phyloP scores from a whole-genome alignment of 2,329 filamentous ascomycete genomes.

The Myriangium duriaei region DNA sequence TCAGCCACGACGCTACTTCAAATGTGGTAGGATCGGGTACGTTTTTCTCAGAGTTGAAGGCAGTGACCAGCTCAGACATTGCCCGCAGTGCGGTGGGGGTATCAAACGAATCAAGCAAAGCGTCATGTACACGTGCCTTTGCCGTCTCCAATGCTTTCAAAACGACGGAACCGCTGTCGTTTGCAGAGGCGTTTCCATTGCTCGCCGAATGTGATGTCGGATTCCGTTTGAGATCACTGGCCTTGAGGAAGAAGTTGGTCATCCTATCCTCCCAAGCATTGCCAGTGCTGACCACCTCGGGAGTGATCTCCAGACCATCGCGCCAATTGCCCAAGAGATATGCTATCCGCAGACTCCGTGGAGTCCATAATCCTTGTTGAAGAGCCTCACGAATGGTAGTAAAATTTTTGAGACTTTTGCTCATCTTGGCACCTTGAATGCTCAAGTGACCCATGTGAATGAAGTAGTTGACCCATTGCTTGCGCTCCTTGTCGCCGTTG shows the following conservation, averaged over 20 bases:
- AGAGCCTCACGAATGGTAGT: slow-evolving; percentile 82
- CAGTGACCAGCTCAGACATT: slow-evolving; percentile 66
- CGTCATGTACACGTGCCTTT: slow-evolving; percentile 46
- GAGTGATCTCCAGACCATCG: slow-evolving; percentile 81
- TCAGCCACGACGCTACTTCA: slow-evolving; percentile 62
- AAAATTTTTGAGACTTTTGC: slow-evolving; percentile 90
- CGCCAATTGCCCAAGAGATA: slow-evolving; percentile 85
- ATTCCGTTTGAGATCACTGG: slow-evolving; percentile 33
- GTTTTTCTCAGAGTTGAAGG: slow-evolving; percentile 50
- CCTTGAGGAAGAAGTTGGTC: slow-evolving; percentile 55
- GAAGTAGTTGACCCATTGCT: slow-evolving; percentile 90
- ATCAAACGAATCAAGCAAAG: slow-evolving; percentile 76
- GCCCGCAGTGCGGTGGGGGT: slow-evolving; percentile 66
- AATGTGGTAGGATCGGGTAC: slow-evolving; percentile 37
- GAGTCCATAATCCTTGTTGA: slow-evolving; percentile 54
- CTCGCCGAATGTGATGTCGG: slow-evolving; percentile 9
- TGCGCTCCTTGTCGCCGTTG: slow-evolving; percentile 25
- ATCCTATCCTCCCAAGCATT: slow-evolving; percentile 70
- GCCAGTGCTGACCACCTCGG: slow-evolving; percentile 63
- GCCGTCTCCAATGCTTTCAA: slow-evolving; percentile 36
- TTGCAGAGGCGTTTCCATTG: slow-evolving; percentile 13
- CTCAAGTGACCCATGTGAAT: slow-evolving; percentile 86
- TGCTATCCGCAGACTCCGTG: slow-evolving; percentile 68
- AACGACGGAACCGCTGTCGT: slow-evolving; percentile 20
- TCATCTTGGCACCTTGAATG: slow-evolving; percentile 90